Base-by-base conservation (phyloP, 257 asterid genomes). In the Fraxinus quadrangulata region DNA sequence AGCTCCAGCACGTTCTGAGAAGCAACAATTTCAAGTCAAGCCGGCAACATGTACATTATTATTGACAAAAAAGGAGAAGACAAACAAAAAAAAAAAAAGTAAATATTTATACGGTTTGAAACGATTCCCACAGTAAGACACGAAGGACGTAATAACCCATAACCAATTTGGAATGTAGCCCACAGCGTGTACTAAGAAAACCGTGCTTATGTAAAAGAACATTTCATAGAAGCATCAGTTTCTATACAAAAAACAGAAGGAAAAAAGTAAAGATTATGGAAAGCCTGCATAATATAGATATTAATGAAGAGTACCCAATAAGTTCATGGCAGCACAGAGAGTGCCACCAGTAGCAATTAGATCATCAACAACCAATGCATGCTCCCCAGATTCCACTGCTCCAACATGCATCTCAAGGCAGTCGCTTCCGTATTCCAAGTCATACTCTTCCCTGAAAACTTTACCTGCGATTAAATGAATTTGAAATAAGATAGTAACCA, bases 261-360 rank as follows among this genome's bases (percentile, higher is more conserved):
- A 47, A 23, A 72, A 40, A 61, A 19, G 37, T n/a, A 59, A 9
- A 59, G 10, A 59, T 37, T n/a, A 61, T 30, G 30, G 24, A 71
- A 67, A 45, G 31, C 11, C 56, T 13, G 70, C 51, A 56, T 71
- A 34, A 54, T 23, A 77, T 67, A 63, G 42, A 79, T 6, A 54
- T 73, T 40, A 78, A 19, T 23, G 24, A 59, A 78, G 33, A 33
- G 40, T 88, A 92, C 97, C 97, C 75, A 92, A 83, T 75, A 92
- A 85, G 82, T 87, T 77, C 86, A 92, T 89, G 75, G 97, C 97
- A 8, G 97, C 97, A 79, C 84, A 83, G 31, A 92, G 92, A 71
- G 97, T 92, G 90, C 97, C 96, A 26, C 97, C 97, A 21, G 97
- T 92, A 67, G 97, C 97, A 67, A 92, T 87, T 61, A 92, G 85